Evolutionary conservation across 2,329 filamentous ascomycete genomes (phyloP).

Genomic region (Macrophomina tecta): DNA sequence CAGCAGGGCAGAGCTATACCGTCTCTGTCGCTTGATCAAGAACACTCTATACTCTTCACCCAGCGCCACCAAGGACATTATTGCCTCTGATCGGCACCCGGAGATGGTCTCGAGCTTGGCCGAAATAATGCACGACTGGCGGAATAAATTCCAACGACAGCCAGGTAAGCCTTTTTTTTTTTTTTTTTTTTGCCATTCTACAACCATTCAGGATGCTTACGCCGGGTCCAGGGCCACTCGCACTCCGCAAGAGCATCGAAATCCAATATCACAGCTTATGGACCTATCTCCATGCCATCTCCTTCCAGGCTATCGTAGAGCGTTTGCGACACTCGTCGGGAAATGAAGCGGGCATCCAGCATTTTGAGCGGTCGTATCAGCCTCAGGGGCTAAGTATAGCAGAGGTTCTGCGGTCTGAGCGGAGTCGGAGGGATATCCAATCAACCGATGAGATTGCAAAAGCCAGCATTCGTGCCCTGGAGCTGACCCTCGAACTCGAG

Average conservation of each 20-base stretch:
- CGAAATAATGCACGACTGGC: slow-evolving; percentile 10
- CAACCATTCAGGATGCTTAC: not conserved
- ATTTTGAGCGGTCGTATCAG: slow-evolving; percentile 1
- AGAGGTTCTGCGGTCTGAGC: slow-evolving; percentile 2
- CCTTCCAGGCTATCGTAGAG: slow-evolving; percentile 9
- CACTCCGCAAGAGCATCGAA: slow-evolving; percentile 1
- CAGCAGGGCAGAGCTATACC: slow-evolving; percentile 6
- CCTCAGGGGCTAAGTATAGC: not conserved
- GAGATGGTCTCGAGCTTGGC: slow-evolving; percentile 3
- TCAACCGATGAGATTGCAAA: not conserved
- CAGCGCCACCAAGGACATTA: slow-evolving; percentile 10
- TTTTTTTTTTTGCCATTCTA: not conserved
- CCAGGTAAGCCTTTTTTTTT: not conserved
- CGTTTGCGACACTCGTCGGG: not conserved
- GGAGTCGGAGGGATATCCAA: slow-evolving; percentile 5
- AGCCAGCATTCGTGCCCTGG: not conserved
- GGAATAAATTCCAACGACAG: slow-evolving; percentile 6
- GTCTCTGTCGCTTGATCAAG: not conserved
- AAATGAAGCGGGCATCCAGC: not conserved
- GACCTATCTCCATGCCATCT: slow-evolving; percentile 8
- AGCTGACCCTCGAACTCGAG: slow-evolving; percentile 5
- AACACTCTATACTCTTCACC: slow-evolving; percentile 3
- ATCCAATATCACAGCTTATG: slow-evolving; percentile 17
- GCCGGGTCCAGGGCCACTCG: not conserved
- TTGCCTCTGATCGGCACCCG: not conserved